Evolutionary conservation across 768 basidiomycete species (phyloP).

Genomic region (Galerina marginata): DNA sequence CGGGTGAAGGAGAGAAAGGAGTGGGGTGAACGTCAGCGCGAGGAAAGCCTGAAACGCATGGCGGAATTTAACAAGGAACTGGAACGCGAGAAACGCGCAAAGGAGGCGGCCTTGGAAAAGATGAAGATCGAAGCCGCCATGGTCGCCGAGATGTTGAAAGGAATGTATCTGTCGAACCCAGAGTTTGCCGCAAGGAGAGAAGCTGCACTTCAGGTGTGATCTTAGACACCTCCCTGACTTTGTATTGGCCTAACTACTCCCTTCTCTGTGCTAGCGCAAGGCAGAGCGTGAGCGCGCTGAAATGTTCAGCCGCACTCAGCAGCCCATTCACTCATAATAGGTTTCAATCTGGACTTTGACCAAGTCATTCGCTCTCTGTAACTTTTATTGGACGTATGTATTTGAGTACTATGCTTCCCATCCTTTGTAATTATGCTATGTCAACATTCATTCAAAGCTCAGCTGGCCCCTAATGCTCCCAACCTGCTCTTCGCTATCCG

Average conservation of each 20-base stretch:
- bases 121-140: constrained; percentile 41
- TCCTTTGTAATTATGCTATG: constrained; percentile 1
- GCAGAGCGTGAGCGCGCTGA: constrained; percentile 36
- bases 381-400: constrained; percentile 14
- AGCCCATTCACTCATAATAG: constrained; percentile 18
- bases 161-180: constrained; percentile 59
- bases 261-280: constrained; percentile 28
- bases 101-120: constrained; percentile 41
- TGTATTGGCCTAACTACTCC: background rate
- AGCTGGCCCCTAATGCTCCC: constrained; percentile 46
- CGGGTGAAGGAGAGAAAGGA: constrained; percentile 56
- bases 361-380: constrained; percentile 9
- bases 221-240: background rate
- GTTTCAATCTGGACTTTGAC: background rate
- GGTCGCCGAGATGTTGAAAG: constrained; percentile 59
- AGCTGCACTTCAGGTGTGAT: constrained; percentile 54
- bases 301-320: constrained; percentile 18
- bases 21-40: constrained; percentile 58
- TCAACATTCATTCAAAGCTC: background rate
- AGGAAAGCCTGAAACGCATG: constrained; percentile 56
- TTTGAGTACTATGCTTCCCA: constrained; percentile 6
- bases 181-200: constrained; percentile 65
- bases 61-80: constrained; percentile 38
- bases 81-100: constrained; percentile 42
- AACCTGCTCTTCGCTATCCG: constrained; percentile 78